Base-by-base conservation (phyloP, 345 rosid species). In the Syzygium oleosum region DNA sequence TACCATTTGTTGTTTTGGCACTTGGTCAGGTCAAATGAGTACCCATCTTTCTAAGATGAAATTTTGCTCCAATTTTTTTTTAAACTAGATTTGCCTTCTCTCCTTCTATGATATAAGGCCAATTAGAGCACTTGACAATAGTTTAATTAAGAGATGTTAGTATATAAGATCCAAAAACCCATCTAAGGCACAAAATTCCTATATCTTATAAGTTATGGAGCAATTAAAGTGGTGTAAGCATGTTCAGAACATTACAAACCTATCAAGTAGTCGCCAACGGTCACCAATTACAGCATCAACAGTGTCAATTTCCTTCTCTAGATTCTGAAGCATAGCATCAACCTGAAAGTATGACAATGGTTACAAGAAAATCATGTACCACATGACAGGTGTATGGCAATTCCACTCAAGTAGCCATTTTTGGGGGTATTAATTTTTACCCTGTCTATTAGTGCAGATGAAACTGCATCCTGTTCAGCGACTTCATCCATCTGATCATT, bases 231-330 rank as follows among this genome's bases (percentile, higher is more conserved):
- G 77, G 15, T 56, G 68, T n/a, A 56, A 73, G 80, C 49, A 38
- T 34, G 80, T 38, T 23, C 12, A 59, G 22, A 23, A 15, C 41
- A 23, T 25, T 83, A 87, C 85, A 88, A 85, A 96, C 99, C 99
- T 96, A 91, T 96, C 98, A 73, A 96, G 98, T 87, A 96, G 85
- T 89, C 88, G 92, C 97, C 96, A 96, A 23, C 91, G 92, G 89
- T 95, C 96, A 86, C 99, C 98, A 55, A 96, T 96, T 91, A 89
- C 91, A 59, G 92, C 93, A 93, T 96, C 99, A 59, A 95, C 97
- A 88, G 90, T 93, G 88, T 96, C 98, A 88, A 96, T 95, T 92
- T 96, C 99, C 87, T 96, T 95, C 91, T 96, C 98, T 29, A 96
- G 97, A 90, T 95, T 95, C 85, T 95, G 96, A 43, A 96, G 93